Base-by-base conservation (phyloP, 768 basidiomycete species). In the Pisolithus marmoratus region DNA sequence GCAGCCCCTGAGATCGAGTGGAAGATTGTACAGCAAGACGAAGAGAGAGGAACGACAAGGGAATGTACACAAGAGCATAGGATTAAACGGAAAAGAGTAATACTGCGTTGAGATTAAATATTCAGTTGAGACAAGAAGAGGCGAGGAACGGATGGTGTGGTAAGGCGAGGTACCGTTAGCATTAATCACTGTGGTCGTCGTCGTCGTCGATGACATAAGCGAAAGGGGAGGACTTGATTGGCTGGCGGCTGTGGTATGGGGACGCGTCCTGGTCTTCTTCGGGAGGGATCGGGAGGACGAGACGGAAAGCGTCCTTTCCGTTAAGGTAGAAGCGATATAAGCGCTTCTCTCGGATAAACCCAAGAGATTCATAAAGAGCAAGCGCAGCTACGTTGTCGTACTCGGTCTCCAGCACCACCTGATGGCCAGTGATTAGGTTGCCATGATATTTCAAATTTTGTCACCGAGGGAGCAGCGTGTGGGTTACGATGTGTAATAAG, bases 391-490 rank as follows among this genome's bases (percentile, higher is more conserved):
- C 70, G 68, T 98, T 98, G 71, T 98, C 95, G 64, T 78, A 88
- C 70, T 99, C 96, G 4, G 96, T 98, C 72, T 98, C 96, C 52
- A 98, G 84, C 12, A 93, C 84, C 60, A 97, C 82, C 91, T 97
- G 59, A 19, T 34, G 23, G 19, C 22, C 34, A 34, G 40, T 49
- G 40, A 22, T 49, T 49, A n/a, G 56, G 17, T 37, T 42, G 34
- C 14, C 26, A 6, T 49, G 37, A 38, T 48, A 29, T 27, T 45
- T 19, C 36, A 27, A 46, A 46, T 46, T 41, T 46, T 47, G 22
- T 15, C 19, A 12, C 34, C 31, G 46, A 14, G 37, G 22, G 8
- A 36, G 23, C 26, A 12, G 34, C 14, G 34, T 14, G 34, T 34
- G 34, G 14, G 12, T 34, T 34, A 4, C 12, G 14, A 26, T 19